A percentile compares a stretch with the other conserved stretches of the same genome.
phyloP scores from a whole-genome alignment of 345 rosid species.

The Boechera stricta region DNA sequence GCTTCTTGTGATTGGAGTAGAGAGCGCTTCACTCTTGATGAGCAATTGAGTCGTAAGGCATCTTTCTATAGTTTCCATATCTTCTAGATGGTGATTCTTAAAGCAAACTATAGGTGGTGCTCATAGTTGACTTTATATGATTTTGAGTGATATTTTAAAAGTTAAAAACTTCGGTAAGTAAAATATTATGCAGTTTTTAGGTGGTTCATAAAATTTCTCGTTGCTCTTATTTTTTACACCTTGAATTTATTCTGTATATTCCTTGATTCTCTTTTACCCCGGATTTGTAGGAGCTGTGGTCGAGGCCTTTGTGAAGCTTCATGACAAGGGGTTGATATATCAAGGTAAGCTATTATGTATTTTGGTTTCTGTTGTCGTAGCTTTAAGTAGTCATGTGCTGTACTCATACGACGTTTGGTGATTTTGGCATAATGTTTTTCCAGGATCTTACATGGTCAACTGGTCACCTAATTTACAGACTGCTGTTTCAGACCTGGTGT shows the following conservation, averaged over 20 bases:
- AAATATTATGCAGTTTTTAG: slow-evolving; percentile 10
- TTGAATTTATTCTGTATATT: slow-evolving; percentile 27
- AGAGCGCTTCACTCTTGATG: slow-evolving; percentile 95
- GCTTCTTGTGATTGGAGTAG: slow-evolving; percentile 99
- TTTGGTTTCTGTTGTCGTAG: not conserved
- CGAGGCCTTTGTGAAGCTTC: slow-evolving; percentile 94
- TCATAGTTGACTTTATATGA: not conserved
- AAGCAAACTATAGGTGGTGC: slow-evolving; percentile 11
- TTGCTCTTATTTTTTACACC: slow-evolving; percentile 11
- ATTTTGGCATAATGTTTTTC: slow-evolving; percentile 32
- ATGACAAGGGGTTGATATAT: slow-evolving; percentile 92
- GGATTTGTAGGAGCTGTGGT: slow-evolving; percentile 76
- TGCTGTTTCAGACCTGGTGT: slow-evolving; percentile 97
- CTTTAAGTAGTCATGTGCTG: slow-evolving; percentile 11
- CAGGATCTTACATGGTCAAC: slow-evolving; percentile 98
- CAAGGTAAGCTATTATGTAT: slow-evolving; percentile 60
- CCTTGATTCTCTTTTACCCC: slow-evolving; percentile 8
- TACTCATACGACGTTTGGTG: slow-evolving; percentile 22
- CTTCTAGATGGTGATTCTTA: slow-evolving; percentile 21
- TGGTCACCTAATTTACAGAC: slow-evolving; percentile 99
- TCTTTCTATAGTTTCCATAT: slow-evolving; percentile 52
- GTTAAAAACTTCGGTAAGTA: slow-evolving; percentile 9
- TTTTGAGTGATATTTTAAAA: slow-evolving; percentile 16
- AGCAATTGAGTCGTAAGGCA: slow-evolving; percentile 96
- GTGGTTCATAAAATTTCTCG: not conserved